Base-by-base conservation (phyloP, 1,284 basidiomycete genomes). In the Pulchroboletus neoregius region DNA sequence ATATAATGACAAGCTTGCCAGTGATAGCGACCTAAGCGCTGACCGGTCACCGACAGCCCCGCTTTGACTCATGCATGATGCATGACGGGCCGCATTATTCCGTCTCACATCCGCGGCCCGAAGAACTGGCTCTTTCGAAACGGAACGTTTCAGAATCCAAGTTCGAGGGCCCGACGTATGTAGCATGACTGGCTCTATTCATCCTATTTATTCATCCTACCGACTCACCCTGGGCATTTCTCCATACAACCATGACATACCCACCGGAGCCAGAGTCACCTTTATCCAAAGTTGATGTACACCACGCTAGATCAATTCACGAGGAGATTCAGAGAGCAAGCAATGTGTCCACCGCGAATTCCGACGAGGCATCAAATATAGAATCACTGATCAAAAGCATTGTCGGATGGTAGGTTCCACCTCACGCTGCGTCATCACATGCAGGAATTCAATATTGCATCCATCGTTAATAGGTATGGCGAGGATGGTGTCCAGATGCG, bases 401-500 rank as follows among this genome's bases (percentile, higher is more conserved):
- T 13, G 23, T 51, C n/a, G 36, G 22, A 22, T 35, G 41, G 61
- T 60, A 35, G 26, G 54, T 20, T 15, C 12, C 23, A 26, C 9
- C 6, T 6, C 2, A 5, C 11, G n/a, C 4, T 4, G 11, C 12
- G 11, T 31, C 3, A 1, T 8, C 8, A 6, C 16, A 30, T 15
- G 13, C 20, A 4, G 10, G 2, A 13, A 6, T 18, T 35, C 9
- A 11, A 36, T n/a, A 18, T 40, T 12, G 2, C 12, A 56, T 74
- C 4, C 75, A 73, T 18, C n/a, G 10, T 16, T 8, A 66, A 74
- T 0, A 58, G 67, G 10, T 37, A 3, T 56, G 47, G 50, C 10
- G 43, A 54, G 20, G 49, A 44, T 3, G 52, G 48, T 6, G 40
- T 57, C 24, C 50, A 51, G 18, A 16, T 32, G 0, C 60, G 69